Base-by-base conservation (phyloP, 805 yeast genomes). In the Hanseniaspora pseudoguilliermondii region DNA sequence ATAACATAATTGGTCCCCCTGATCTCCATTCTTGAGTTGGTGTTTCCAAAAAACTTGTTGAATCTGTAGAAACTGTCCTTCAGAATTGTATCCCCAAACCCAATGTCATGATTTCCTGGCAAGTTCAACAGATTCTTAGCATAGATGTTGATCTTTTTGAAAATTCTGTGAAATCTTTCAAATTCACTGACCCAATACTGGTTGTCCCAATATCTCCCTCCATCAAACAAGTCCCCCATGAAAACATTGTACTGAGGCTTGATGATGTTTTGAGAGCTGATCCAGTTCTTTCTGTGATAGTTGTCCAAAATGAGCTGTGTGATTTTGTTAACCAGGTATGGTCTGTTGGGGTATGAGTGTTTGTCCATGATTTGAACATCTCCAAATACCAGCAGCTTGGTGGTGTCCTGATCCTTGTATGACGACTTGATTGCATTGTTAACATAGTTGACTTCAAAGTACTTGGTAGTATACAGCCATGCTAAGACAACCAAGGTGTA, bases 71-170 rank as follows among this genome's bases (percentile, higher is more conserved):
- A 69, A 25, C 83, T 80, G 0, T 73, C 68, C 27, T 75, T 73
- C 18, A 80, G 73, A 16, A 93, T 80, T 0, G 81, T 80, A 58
- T 82, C 79, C 32, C 93, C 96, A 69, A 84, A 91, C 0, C 99
- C 99, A 60, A 95, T 87, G 66, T 93, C 99, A 66, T 93, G 99
- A 65, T 93, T 93, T 1, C 98, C 99, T 0, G 96, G 96, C 35
- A 78, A 62, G n/a, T 75, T 70, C 72, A 71, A 66, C 20, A 73
- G 61, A 2, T 75, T 72, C 44, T 66, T 65, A 51, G 78, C 71
- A 54, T 73, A 69, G n/a, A 75, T 70, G 56, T 74, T 74, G 8
- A 52, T 41, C 58, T 72, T 70, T 7, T 84, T 83, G 67, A 86
- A 91, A 4, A 93, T 78, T 1, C 66, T 59, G 60, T 79, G 75